Conservation (phyloP, 768 basidiomycete genomes). For the Suillus hirtellus region DNA sequence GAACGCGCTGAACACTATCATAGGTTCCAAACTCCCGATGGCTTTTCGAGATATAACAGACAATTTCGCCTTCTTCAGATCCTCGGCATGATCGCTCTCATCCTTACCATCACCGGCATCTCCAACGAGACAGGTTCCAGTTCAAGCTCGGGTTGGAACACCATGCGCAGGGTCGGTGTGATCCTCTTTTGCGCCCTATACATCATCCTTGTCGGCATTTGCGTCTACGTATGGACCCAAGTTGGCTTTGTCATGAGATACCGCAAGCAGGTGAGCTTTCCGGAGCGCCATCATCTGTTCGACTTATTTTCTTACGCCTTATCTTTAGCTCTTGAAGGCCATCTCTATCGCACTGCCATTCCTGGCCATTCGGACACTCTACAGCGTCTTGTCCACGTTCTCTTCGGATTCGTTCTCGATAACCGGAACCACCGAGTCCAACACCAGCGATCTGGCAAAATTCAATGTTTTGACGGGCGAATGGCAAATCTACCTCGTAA, state of each 20-base stretch:
- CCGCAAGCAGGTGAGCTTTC: conserved; percentile 35
- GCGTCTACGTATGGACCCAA: conserved; percentile 53
- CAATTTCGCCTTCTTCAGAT: conserved; percentile 32
- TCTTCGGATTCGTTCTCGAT: conserved; percentile 43
- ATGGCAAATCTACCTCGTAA: conserved; percentile 53
- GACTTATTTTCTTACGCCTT: conserved; percentile 13
- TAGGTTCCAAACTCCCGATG: conserved; percentile 32
- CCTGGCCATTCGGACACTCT: conserved; percentile 45
- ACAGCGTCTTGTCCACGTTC: conserved; percentile 53
- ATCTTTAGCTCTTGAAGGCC: conserved; percentile 53
- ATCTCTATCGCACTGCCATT: conserved; percentile 58
- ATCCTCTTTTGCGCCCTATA: conserved; percentile 37
- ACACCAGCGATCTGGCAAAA: conserved; percentile 38
- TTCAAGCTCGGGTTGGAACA: too few species aligned
- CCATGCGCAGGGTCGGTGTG: conserved; percentile 35
- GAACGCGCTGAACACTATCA: conserved; percentile 9
- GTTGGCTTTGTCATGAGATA: conserved; percentile 37
- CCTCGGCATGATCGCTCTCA: conserved; percentile 28
- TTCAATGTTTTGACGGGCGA: conserved; percentile 55
- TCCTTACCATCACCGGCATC: conserved; percentile 36
- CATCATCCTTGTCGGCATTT: conserved; percentile 46
- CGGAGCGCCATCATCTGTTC: background rate
- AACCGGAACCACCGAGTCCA: conserved; percentile 18
- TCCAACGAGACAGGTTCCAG: conserved; percentile 16
- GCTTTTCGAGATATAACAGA: conserved; percentile 11